phyloP scores from a whole-genome alignment of 1,139 yeast species.

The Kodamaea fungicola region DNA sequence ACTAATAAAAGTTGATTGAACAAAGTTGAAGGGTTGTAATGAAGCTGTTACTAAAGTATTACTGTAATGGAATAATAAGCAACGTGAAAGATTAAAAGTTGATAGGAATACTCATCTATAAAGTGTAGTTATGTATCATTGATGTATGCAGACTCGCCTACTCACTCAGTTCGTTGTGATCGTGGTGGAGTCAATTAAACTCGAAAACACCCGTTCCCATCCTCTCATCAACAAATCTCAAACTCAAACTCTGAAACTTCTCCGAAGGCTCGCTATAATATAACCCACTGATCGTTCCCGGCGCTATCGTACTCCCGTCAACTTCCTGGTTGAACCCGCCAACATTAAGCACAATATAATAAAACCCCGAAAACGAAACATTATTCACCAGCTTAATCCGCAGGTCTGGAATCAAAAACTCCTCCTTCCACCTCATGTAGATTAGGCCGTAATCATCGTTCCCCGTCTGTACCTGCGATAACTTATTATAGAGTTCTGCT shows the following conservation, averaged over 20 bases:
- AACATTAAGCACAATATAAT: slow-evolving; percentile 81
- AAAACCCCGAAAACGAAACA: slow-evolving; percentile 91
- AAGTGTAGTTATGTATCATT: too few relatives aligned
- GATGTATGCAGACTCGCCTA: too few relatives aligned
- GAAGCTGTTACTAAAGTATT: too few relatives aligned
- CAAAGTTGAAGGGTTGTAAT: too few relatives aligned
- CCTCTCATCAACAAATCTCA: slow-evolving; percentile 31
- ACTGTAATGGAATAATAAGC: too few relatives aligned
- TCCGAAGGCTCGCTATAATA: slow-evolving; percentile 79
- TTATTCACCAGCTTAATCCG: slow-evolving; percentile 63
- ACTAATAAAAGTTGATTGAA: too few relatives aligned
- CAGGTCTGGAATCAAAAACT: slow-evolving; percentile 79
- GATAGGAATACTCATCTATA: too few relatives aligned
- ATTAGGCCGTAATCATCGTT: slow-evolving; percentile 42
- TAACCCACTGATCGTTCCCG: slow-evolving; percentile 72
- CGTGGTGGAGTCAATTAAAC: slow-evolving; percentile 13
- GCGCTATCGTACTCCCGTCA: slow-evolving; percentile 11
- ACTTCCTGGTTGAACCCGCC: slow-evolving; percentile 27
- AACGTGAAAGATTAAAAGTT: too few relatives aligned
- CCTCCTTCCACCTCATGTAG: slow-evolving; percentile 95
- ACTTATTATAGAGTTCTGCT: slow-evolving; percentile 12
- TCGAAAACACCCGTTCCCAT: slow-evolving; percentile 26
- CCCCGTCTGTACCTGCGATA: slow-evolving; percentile 30
- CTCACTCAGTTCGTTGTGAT: neutral
- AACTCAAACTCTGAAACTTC: slow-evolving; percentile 57